phyloP scores from a whole-genome alignment of 257 asterid genomes.

The Plantago ovata region DNA sequence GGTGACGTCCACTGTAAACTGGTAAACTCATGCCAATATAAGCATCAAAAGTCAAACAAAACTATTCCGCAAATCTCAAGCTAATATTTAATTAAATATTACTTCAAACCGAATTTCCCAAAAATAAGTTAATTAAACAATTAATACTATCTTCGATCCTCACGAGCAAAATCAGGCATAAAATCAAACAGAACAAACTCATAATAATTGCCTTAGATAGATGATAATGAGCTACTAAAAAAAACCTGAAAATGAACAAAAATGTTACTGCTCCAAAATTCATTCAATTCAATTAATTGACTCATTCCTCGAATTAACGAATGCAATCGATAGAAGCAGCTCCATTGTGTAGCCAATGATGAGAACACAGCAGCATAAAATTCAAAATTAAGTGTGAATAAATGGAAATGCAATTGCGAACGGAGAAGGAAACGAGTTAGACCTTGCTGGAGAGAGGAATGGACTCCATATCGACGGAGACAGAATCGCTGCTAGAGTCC shows the following conservation, averaged over 20 bases:
- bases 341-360: neutral
- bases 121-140: neutral
- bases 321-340: slow-evolving; percentile 2
- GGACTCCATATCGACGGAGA: slow-evolving; percentile 85
- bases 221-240: neutral
- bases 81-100: neutral
- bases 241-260: neutral
- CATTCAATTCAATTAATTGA: too few species aligned
- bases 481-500: slow-evolving; percentile 92
- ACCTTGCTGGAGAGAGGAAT: slow-evolving; percentile 83
- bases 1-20: slow-evolving; percentile 21
- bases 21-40: slow-evolving; percentile 11
- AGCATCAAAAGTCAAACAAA: slow-evolving; percentile 11
- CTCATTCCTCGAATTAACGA: neutral
- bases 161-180: neutral
- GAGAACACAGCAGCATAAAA: slow-evolving; percentile 1
- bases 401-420: too few species aligned
- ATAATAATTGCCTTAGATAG: neutral
- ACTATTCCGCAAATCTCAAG: neutral
- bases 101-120: neutral
- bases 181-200: neutral
- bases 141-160: neutral
- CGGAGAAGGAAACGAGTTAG: slow-evolving; percentile 17
- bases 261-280: neutral
- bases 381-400: too few species aligned